These are phyloP conservation scores for Tulasnella sp. DNA, from an alignment of 768 basidiomycete genomes.

Conservation along the genomic window DNA sequence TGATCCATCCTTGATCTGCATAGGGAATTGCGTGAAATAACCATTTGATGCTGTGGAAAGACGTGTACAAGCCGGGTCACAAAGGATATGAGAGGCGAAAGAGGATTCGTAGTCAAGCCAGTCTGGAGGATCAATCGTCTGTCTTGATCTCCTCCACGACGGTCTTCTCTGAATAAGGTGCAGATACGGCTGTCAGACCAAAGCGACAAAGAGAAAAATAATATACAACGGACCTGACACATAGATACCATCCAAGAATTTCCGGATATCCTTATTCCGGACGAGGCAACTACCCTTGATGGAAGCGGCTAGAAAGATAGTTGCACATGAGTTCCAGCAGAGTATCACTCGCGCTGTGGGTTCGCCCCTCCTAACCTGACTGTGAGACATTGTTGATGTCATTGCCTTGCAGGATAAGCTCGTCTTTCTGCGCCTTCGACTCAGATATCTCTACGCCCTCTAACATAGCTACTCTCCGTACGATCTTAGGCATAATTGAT, in stretches of 20 bases:
- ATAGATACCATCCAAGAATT: constrained; percentile 91
- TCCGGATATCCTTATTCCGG: constrained; percentile 99
- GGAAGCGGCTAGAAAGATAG: constrained; percentile 55
- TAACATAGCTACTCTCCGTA: constrained; percentile 88
- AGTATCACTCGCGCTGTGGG: not conserved
- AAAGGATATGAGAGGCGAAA: not conserved
- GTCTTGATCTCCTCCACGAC: not conserved
- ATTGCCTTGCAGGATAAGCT: constrained; percentile 87
- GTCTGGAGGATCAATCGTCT: not conserved
- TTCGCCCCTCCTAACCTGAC: constrained; percentile 46
- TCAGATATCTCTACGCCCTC: constrained; percentile 74
- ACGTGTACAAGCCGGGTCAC: not conserved
- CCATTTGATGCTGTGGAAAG: no score
- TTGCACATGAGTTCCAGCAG: not conserved
- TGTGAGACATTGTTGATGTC: constrained; percentile 97
- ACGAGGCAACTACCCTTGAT: constrained; percentile 96
- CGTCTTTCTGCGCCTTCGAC: constrained; percentile 89
- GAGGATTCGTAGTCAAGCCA: not conserved
- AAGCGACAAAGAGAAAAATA: not conserved
- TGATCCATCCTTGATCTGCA: no score
- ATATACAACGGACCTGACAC: constrained; percentile 53
- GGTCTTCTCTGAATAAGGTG: constrained; percentile 2
- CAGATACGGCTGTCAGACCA: not conserved
- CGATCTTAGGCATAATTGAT: constrained; percentile 48
- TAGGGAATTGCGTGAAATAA: no score